Conservation (phyloP, 305 asterid species). For the Ruellia speciosa region DNA sequence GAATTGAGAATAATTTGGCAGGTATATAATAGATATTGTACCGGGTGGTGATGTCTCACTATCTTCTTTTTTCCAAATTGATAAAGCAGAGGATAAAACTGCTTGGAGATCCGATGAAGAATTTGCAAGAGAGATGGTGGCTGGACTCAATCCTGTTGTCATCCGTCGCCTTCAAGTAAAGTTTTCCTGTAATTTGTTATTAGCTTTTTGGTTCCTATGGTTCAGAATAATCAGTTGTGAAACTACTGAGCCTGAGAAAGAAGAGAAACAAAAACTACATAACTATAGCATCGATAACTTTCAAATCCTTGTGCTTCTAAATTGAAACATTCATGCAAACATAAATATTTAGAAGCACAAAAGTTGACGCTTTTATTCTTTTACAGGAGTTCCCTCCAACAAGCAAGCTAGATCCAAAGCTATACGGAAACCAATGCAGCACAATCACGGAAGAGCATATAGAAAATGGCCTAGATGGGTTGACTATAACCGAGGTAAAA, state of each 20-base stretch:
- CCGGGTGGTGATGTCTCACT: neutral
- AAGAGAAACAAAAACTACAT: too few species aligned
- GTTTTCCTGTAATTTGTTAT: neutral
- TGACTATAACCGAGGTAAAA: slow-evolving; percentile 49
- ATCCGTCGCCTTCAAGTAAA: slow-evolving; percentile 64
- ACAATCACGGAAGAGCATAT: slow-evolving; percentile 49
- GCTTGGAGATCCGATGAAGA: slow-evolving; percentile 94
- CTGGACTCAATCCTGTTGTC: slow-evolving; percentile 61
- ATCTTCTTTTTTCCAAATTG: neutral
- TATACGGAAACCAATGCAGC: slow-evolving; percentile 65
- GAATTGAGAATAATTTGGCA: neutral
- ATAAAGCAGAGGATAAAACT: slow-evolving; percentile 47
- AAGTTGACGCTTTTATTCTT: slow-evolving; percentile 1
- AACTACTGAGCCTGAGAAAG: slow-evolving; percentile 4
- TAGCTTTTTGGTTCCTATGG: slow-evolving; percentile 2
- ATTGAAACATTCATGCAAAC: neutral
- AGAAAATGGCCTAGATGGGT: slow-evolving; percentile 43
- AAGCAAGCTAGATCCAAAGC: slow-evolving; percentile 56
- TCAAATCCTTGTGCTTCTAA: slow-evolving; percentile 6
- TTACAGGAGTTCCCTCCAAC: slow-evolving; percentile 78
- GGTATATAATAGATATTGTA: neutral
- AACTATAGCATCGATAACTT: slow-evolving; percentile 1
- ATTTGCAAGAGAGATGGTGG: slow-evolving; percentile 79
- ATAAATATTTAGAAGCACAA: slow-evolving; percentile 1
- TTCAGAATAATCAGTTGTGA: neutral